phyloP scores from a whole-genome alignment of 2,329 filamentous ascomycete species.

The Stagonosporopsis chrysanthemi region DNA sequence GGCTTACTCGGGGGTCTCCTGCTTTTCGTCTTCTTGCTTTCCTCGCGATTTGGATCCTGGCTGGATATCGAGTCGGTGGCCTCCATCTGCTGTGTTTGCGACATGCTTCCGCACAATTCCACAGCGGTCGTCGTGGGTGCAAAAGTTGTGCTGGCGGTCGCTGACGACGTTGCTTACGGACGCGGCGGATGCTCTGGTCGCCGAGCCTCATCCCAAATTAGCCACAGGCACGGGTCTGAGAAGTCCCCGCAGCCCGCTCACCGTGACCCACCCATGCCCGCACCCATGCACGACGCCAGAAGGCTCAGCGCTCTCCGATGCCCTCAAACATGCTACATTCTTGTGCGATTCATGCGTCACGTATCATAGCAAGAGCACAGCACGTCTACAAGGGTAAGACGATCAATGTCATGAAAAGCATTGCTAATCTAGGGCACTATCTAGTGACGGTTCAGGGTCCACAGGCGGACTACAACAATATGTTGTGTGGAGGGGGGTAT shows the following conservation, averaged over 20 bases:
- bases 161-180: conserved; percentile 20
- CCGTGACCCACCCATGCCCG: conserved; percentile 21
- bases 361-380: too few relatives aligned
- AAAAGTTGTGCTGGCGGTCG: conserved; percentile 23
- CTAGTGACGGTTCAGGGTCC: conserved; percentile 15
- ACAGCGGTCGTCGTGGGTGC: conserved; percentile 30
- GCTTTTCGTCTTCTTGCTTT: conserved; percentile 77
- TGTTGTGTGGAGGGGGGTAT: conserved; percentile 28
- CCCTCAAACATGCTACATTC: neutral
- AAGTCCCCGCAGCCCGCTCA: conserved; percentile 20
- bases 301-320: neutral
- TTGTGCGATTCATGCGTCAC: neutral
- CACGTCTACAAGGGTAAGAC: neutral
- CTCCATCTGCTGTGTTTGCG: conserved; percentile 55
- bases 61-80: conserved; percentile 53
- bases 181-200: conserved; percentile 8
- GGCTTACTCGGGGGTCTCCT: conserved; percentile 84
- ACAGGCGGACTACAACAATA: conserved; percentile 25
- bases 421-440: conserved; percentile 16
- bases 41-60: conserved; percentile 51
- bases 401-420: conserved; percentile 3
- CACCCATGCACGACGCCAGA: neutral
- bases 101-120: conserved; percentile 52
- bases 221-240: conserved; percentile 30
- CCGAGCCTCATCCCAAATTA: conserved; percentile 35